phyloP scores from a whole-genome alignment of 2,329 filamentous ascomycete species.

The Akanthomyces lecanii region DNA sequence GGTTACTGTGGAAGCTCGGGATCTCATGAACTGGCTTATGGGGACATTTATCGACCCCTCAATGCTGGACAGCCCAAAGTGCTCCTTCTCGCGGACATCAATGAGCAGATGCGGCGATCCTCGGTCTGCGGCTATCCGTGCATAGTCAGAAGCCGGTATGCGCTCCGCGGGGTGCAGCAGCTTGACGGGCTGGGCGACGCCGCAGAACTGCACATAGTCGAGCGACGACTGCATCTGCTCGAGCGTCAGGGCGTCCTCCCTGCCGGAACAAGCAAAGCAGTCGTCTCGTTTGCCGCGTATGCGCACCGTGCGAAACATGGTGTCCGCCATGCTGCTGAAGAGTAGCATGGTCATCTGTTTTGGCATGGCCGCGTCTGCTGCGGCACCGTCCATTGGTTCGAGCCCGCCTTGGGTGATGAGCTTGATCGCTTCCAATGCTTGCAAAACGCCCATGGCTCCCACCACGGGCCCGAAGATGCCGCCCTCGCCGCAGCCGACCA shows the following conservation, averaged over 20 bases:
- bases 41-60: conserved; percentile 71
- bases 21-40: conserved; percentile 51
- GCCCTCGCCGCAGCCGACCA: conserved; percentile 85
- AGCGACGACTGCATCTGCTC: conserved; percentile 59
- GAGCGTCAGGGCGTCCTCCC: conserved; percentile 54
- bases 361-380: conserved; percentile 21
- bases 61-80: conserved; percentile 76
- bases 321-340: conserved; percentile 42
- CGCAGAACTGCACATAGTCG: conserved; percentile 87
- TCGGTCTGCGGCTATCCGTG: conserved; percentile 23
- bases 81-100: conserved; percentile 80
- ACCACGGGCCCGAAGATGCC: conserved; percentile 91
- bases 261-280: conserved; percentile 72
- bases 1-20: conserved; percentile 21
- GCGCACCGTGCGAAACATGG: conserved; percentile 66
- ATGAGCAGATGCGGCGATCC: conserved; percentile 54
- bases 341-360: conserved; percentile 38
- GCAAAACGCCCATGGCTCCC: conserved; percentile 86
- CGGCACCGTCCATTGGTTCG: conserved; percentile 16
- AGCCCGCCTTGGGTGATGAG: conserved; percentile 53
- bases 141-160: conserved; percentile 61
- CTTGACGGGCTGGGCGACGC: conserved; percentile 50
- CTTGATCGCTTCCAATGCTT: conserved; percentile 86
- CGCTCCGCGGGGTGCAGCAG: conserved; percentile 62
- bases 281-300: conserved; percentile 64